These are phyloP conservation scores for Saccharomyces mikatae DNA, from an alignment of 805 yeast genomes.

Conservation along the genomic window DNA sequence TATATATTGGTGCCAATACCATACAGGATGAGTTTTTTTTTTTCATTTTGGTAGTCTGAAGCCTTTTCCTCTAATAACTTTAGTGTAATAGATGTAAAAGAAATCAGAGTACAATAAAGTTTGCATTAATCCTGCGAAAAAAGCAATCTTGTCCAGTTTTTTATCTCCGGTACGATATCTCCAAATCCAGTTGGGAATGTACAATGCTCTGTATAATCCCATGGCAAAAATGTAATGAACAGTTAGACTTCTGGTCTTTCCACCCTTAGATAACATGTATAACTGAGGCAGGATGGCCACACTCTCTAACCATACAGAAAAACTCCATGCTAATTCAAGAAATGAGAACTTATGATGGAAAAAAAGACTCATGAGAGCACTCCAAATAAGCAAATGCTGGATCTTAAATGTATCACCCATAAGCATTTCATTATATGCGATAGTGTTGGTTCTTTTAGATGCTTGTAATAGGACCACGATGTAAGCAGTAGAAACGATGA, in stretches of 20 bases:
- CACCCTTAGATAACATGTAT: constrained; percentile 80
- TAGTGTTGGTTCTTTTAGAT: constrained; percentile 40
- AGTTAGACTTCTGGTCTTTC: constrained; percentile 81
- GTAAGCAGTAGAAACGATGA: constrained; percentile 66
- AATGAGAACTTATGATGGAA: constrained; percentile 59
- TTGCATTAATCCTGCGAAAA: constrained; percentile 77
- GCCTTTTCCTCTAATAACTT: constrained; percentile 70
- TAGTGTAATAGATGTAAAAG: constrained; percentile 81
- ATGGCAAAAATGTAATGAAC: constrained; percentile 89
- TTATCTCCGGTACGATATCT: constrained; percentile 56
- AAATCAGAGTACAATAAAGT: constrained; percentile 88
- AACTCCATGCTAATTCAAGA: constrained; percentile 73
- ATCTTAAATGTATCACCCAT: constrained; percentile 68
- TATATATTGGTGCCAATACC: neutral
- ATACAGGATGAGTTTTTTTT: neutral
- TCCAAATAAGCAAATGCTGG: constrained; percentile 58
- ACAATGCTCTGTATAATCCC: constrained; percentile 82
- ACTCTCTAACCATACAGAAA: constrained; percentile 86
- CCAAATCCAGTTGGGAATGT: constrained; percentile 93
- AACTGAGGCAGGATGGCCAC: constrained; percentile 90
- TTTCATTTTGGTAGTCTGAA: constrained; percentile 58
- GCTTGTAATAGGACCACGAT: constrained; percentile 61
- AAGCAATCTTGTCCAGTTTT: constrained; percentile 58
- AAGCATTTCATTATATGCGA: constrained; percentile 44
- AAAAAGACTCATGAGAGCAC: constrained; percentile 49